Conservation (phyloP, 768 basidiomycete genomes). For the Termitomyces sp. region DNA sequence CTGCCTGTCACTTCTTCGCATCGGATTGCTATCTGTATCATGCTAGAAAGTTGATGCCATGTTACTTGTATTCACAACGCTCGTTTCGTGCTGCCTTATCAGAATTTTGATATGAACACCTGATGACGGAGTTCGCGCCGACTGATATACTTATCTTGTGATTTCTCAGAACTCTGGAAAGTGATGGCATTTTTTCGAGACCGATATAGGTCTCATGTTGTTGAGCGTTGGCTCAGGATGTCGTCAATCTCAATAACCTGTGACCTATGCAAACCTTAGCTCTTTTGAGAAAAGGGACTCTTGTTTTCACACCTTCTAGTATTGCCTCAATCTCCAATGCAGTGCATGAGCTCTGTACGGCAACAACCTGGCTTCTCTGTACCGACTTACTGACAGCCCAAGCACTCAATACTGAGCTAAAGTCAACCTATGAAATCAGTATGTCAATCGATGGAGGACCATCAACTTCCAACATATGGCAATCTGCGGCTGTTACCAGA, state of each 20-base stretch:
- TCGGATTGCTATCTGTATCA: background rate
- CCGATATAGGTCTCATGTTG: background rate
- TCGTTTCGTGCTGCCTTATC: background rate
- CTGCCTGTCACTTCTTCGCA: background rate
- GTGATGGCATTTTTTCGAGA: background rate
- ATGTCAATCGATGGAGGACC: background rate
- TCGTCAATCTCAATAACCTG: background rate
- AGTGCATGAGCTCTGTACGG: background rate
- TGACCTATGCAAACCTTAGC: background rate
- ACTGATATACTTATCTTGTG: background rate
- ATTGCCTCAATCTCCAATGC: background rate
- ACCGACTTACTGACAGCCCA: background rate
- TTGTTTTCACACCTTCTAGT: background rate
- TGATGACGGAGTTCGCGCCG: conserved; percentile 3
- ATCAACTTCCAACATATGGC: background rate
- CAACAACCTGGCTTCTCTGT: background rate
- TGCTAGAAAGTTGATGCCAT: background rate
- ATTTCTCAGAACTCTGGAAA: background rate
- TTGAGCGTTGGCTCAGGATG: background rate
- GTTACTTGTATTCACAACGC: background rate
- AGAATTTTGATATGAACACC: conserved; percentile 1
- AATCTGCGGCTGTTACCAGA: background rate
- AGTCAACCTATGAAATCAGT: background rate
- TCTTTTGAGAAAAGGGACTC: background rate
- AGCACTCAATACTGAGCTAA: background rate